These are phyloP conservation scores for Phoma sp. DNA, from an alignment of 2,329 filamentous ascomycete genomes.

Conservation along the genomic window DNA sequence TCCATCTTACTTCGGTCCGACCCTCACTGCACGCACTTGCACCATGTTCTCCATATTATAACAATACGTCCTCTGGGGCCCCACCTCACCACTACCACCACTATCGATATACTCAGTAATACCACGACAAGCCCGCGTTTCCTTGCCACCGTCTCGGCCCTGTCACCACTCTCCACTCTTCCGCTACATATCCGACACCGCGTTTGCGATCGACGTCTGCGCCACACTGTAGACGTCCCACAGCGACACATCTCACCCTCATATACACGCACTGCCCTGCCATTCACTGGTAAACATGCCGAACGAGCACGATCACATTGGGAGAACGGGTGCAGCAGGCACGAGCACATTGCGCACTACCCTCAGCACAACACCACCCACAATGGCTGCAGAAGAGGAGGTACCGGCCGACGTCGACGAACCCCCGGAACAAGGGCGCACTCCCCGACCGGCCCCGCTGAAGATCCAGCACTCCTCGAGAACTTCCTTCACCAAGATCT, in stretches of 20 bases:
- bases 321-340: slow-evolving; percentile 24
- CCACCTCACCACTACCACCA: slow-evolving; percentile 26
- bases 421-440: slow-evolving; percentile 74
- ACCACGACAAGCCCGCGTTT: slow-evolving; percentile 7
- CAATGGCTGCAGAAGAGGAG: slow-evolving; percentile 63
- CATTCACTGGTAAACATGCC: slow-evolving; percentile 35
- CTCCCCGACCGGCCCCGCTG: slow-evolving; percentile 51
- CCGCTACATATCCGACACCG: slow-evolving; percentile 5
- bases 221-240: not conserved
- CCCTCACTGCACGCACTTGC: slow-evolving; percentile 26
- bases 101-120: slow-evolving; percentile 15
- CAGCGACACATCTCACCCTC: not conserved
- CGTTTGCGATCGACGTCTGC: slow-evolving; percentile 6
- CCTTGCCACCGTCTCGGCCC: slow-evolving; percentile 8
- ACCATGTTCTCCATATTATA: slow-evolving; percentile 49
- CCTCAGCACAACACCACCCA: slow-evolving; percentile 33
- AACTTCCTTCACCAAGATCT: slow-evolving; percentile 55
- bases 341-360: slow-evolving; percentile 39
- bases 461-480: slow-evolving; percentile 48
- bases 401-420: slow-evolving; percentile 81
- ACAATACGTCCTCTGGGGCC: slow-evolving; percentile 46
- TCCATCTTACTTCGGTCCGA: slow-evolving; percentile 40
- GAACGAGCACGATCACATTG: slow-evolving; percentile 40
- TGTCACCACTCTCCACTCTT: slow-evolving; percentile 17
- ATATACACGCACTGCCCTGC: slow-evolving; percentile 3